Evolutionary conservation across 306 rosid genomes (phyloP).

Genomic region (Fragaria iinumae): DNA sequence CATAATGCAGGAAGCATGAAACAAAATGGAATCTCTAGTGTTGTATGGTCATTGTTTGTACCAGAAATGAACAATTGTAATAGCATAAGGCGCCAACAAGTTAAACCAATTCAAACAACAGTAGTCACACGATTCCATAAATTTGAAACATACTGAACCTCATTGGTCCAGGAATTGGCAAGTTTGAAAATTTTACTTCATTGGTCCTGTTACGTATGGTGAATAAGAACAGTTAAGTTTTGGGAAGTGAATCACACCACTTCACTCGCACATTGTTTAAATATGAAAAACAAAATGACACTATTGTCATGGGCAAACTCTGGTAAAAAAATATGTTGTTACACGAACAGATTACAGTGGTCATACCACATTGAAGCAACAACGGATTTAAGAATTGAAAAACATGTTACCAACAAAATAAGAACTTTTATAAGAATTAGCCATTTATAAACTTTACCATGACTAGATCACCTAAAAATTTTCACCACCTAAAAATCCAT

Average conservation of each 20-base stretch:
- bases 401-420: neutral
- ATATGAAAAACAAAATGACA: neutral
- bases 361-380: neutral
- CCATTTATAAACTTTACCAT: constrained; percentile 9
- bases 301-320: neutral
- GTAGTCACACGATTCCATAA: neutral
- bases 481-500: neutral
- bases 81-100: neutral
- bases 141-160: neutral
- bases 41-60: neutral
- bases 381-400: neutral
- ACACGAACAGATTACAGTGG: neutral
- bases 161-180: too few species aligned
- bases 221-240: neutral
- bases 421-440: neutral
- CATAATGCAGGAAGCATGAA: neutral
- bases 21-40: constrained; percentile 9
- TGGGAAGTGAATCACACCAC: neutral
- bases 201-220: neutral
- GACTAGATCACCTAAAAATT: constrained; percentile 5
- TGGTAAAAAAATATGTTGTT: neutral
- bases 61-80: neutral
- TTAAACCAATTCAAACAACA: neutral
- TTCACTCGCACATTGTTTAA: too few species aligned
- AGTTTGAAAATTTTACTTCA: neutral